Base-by-base conservation (phyloP, 1,139 yeast species). In the Protomyces inundatus region DNA sequence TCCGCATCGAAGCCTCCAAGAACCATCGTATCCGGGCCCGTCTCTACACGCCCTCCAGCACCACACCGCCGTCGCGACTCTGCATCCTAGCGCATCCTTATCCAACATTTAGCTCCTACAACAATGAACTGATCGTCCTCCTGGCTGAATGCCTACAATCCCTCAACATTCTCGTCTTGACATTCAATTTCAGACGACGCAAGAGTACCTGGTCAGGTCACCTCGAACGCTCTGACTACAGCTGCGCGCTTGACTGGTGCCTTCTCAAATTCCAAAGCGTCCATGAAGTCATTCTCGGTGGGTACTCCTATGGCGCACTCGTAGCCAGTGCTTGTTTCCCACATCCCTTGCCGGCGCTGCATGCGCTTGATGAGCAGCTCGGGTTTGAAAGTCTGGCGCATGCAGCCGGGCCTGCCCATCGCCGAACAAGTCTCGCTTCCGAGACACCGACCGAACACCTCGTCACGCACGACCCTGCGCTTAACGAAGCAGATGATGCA, bases 221-320 rank as follows among this genome's bases (percentile, higher is more conserved):
- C 52, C 23, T 58, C 34, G 62, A 58, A 30, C 45, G 53, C 34
- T 55, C 53, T 34, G 62, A 58, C 23, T 51, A 51, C 50, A 12
- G 56, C 34, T 36, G 45, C 37, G 37, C 53, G 12, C 40, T 58
- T 45, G 62, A 58, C 52, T 58, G 56, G 56, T 45, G 40, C 7
- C 42, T 58, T 12, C 51, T 51, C 62, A 55, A 48, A 16, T 52
- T 32, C 52, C 56, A 51, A 14, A 14, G 50, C 12, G 36, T 58
- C 52, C 42, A 33, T 14, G 62, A 58, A 46, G 36, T 58, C 40
- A 42, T 58, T n/a, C 40, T 58, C 12, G 62, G 55, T 16, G 62
- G 62, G 12, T 58, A 58, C 53, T 58, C 62, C 4, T 58, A 58
- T 39, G 62, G 62, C 45, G 62, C 62, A 7, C 62, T 58, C 50